phyloP scores from a whole-genome alignment of 73 alveolate genomes.

The Breviolum minutum region DNA sequence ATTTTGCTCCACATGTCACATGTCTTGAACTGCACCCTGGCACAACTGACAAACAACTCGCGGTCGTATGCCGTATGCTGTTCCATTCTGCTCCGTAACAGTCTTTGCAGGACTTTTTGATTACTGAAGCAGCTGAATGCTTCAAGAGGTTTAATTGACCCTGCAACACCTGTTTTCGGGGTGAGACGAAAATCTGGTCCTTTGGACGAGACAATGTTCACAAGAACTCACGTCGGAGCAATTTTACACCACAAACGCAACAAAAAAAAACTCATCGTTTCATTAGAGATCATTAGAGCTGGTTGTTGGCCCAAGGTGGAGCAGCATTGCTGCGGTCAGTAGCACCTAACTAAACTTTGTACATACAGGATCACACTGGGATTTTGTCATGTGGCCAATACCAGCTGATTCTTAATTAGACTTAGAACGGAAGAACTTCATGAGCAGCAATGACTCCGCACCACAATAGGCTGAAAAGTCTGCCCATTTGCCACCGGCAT shows the following conservation, averaged over 20 bases:
- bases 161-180: too few relatives aligned
- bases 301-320: not conserved
- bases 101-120: not conserved
- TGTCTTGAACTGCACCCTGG: not conserved
- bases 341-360: not conserved
- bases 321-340: not conserved
- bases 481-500: not conserved
- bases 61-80: too few relatives aligned
- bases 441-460: slow-evolving; percentile 15
- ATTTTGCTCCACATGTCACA: not conserved
- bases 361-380: not conserved
- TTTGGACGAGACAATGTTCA: too few relatives aligned
- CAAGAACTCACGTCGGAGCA: too few relatives aligned
- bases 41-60: too few relatives aligned
- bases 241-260: not conserved
- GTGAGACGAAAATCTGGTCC: too few relatives aligned
- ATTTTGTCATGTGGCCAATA: not conserved
- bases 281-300: not conserved
- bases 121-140: not conserved
- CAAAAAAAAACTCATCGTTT: not conserved
- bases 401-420: too few relatives aligned
- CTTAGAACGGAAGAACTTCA: slow-evolving; percentile 4
- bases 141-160: not conserved
- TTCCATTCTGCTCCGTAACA: not conserved
- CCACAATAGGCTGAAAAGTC: slow-evolving; percentile 8